phyloP scores from a whole-genome alignment of 768 basidiomycete species.

The Artomyces pyxidatus region DNA sequence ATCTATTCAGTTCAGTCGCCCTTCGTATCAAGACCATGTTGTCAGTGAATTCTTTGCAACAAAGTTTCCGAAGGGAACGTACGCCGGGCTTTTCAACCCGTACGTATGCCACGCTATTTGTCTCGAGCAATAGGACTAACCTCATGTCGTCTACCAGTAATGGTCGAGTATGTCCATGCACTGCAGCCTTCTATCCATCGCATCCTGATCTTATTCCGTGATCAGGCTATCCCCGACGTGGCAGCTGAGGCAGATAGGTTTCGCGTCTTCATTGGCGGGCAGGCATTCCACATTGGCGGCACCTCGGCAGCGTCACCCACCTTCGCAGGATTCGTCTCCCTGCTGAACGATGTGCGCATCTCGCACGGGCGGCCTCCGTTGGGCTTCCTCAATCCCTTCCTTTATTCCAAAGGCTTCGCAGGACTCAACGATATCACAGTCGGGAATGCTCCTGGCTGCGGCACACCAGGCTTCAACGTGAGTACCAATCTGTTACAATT shows the following conservation, averaged over 20 bases:
- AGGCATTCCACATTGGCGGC: conserved; percentile 31
- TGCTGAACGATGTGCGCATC: conserved; percentile 49
- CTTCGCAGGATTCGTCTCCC: conserved; percentile 40
- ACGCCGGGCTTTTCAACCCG: conserved; percentile 49
- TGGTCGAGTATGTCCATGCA: conserved; percentile 37
- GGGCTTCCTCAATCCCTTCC: conserved; percentile 61
- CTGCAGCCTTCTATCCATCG: too few relatives aligned
- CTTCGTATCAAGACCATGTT: conserved; percentile 39
- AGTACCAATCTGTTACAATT: conserved; percentile 21
- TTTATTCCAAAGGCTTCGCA: conserved; percentile 35
- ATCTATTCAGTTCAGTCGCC: conserved; percentile 36
- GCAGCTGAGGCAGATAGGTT: conserved; percentile 43
- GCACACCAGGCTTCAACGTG: conserved; percentile 59
- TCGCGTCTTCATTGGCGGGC: conserved; percentile 34
- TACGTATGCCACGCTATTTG: not conserved
- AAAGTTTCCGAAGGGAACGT: conserved; percentile 35
- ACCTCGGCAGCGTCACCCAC: conserved; percentile 55
- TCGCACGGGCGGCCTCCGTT: conserved; percentile 33
- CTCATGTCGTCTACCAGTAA: not conserved
- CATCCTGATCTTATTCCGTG: not conserved
- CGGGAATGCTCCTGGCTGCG: conserved; percentile 53
- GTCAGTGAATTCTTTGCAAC: conserved; percentile 34
- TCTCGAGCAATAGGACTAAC: conserved; percentile 25
- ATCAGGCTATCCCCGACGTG: conserved; percentile 53
- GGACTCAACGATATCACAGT: conserved; percentile 52